phyloP scores from a whole-genome alignment of 192 early-diverging fungal species.

The Coemansia sp. region DNA sequence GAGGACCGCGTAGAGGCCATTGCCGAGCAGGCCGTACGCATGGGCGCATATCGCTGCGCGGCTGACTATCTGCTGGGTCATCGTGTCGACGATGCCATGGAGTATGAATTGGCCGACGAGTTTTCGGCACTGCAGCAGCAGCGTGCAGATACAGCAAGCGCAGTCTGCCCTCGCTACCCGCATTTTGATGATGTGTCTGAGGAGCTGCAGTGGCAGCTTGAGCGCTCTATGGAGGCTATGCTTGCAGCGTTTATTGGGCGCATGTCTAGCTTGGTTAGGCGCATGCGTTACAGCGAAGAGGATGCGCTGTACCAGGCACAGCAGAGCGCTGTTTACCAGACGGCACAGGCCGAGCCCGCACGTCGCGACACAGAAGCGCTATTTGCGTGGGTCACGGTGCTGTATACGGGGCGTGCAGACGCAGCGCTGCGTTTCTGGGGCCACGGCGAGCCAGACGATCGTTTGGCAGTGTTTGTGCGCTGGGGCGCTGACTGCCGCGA shows the following conservation, averaged over 20 bases:
- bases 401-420: constrained; percentile 78
- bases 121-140: constrained; percentile 41
- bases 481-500: constrained; percentile 65
- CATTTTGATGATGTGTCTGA: constrained; percentile 34
- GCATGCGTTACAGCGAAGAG: constrained; percentile 70
- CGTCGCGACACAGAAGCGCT: constrained; percentile 69
- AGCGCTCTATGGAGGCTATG: constrained; percentile 56
- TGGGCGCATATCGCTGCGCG: constrained; percentile 64
- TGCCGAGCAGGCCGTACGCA: constrained; percentile 57
- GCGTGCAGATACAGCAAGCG: constrained; percentile 8
- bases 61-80: constrained; percentile 64
- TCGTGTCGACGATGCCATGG: constrained; percentile 39
- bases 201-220: constrained; percentile 58
- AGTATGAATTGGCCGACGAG: constrained; percentile 51
- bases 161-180: constrained; percentile 21
- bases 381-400: constrained; percentile 66
- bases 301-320: constrained; percentile 58
- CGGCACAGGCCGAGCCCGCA: constrained; percentile 12
- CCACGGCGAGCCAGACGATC: constrained; percentile 46
- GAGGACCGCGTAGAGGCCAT: constrained; percentile 54
- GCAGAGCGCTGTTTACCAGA: constrained; percentile 11
- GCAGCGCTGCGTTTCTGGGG: constrained; percentile 72
- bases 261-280: constrained; percentile 60
- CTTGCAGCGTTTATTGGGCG: constrained; percentile 58
- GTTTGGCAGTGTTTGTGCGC: constrained; percentile 62